Percentiles rank a stretch among this genome's conserved stretches.
Conservation (phyloP, 2,329 filamentous ascomycete genomes). For the Stachybotrys elegans region DNA sequence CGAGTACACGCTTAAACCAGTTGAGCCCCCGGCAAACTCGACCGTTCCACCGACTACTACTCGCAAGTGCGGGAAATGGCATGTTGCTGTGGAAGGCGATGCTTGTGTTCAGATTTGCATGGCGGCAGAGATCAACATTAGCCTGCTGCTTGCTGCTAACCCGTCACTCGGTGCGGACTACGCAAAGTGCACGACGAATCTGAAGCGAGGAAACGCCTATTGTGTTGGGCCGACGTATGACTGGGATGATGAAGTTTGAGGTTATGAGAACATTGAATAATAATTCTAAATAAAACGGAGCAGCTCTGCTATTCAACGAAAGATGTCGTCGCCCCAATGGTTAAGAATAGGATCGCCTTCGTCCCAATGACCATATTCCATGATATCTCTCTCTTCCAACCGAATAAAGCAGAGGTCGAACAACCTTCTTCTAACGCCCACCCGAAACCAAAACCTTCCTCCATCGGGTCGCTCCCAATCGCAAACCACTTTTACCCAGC, state of each 20-base stretch:
- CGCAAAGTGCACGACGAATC: conserved; percentile 5
- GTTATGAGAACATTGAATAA: neutral
- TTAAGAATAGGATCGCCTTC: neutral
- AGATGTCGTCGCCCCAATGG: neutral
- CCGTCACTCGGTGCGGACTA: conserved; percentile 8
- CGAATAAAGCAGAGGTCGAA: neutral
- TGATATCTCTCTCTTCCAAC: neutral
- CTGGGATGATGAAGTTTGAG: conserved; percentile 6
- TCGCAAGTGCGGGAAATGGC: conserved; percentile 2
- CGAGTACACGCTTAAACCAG: conserved; percentile 2
- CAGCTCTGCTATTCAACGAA: neutral
- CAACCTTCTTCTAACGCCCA: conserved; percentile 9
- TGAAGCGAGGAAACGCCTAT: conserved; percentile 7
- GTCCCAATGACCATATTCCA: neutral
- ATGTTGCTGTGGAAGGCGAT: conserved; percentile 1
- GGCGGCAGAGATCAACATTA: conserved; percentile 6
- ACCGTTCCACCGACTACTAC: conserved; percentile 3
- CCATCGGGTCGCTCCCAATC: conserved; percentile 7
- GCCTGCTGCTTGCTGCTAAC: conserved; percentile 7
- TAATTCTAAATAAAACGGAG: neutral
- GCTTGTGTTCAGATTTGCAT: conserved; percentile 6
- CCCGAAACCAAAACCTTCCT: conserved; percentile 11
- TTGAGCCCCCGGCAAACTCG: conserved; percentile 2
- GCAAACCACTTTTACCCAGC: conserved; percentile 13
- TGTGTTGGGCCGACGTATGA: conserved; percentile 9